phyloP scores from a whole-genome alignment of 441 rosid species.

The Adansonia grandidieri region DNA sequence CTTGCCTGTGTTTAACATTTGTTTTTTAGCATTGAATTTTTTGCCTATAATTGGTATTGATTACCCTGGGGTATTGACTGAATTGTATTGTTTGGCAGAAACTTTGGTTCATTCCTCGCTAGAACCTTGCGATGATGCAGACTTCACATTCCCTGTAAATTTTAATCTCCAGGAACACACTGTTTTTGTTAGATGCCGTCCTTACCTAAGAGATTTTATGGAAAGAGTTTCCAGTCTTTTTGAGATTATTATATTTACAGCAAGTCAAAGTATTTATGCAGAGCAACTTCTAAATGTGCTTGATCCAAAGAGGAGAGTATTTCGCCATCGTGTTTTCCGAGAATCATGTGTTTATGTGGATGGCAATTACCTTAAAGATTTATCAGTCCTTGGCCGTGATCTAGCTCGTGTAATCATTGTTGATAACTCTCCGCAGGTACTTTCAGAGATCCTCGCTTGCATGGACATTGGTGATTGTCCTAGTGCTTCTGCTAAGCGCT shows the following conservation, averaged over 20 bases:
- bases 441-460: background rate
- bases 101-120: constrained; percentile 93
- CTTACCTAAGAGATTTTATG: constrained; percentile 86
- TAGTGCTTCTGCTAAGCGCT: background rate
- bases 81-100: constrained; percentile 48
- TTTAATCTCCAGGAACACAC: constrained; percentile 81
- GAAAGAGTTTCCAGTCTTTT: constrained; percentile 83
- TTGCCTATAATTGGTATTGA: background rate
- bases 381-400: constrained; percentile 95
- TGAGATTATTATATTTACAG: constrained; percentile 96
- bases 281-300: constrained; percentile 96
- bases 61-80: background rate
- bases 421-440: constrained; percentile 97
- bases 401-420: constrained; percentile 80
- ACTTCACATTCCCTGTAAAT: constrained; percentile 91
- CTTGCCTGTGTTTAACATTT: background rate
- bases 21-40: constrained; percentile 3
- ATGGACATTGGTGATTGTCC: background rate
- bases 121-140: constrained; percentile 85
- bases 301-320: constrained; percentile 88
- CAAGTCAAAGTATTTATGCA: constrained; percentile 96
- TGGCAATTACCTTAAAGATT: constrained; percentile 94
- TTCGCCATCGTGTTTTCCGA: constrained; percentile 92
- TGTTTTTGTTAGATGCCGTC: constrained; percentile 93
- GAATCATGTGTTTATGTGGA: constrained; percentile 95